Conservation (phyloP, 176 grass and related monocot genomes). For the Hsuehochloa calcarea region DNA sequence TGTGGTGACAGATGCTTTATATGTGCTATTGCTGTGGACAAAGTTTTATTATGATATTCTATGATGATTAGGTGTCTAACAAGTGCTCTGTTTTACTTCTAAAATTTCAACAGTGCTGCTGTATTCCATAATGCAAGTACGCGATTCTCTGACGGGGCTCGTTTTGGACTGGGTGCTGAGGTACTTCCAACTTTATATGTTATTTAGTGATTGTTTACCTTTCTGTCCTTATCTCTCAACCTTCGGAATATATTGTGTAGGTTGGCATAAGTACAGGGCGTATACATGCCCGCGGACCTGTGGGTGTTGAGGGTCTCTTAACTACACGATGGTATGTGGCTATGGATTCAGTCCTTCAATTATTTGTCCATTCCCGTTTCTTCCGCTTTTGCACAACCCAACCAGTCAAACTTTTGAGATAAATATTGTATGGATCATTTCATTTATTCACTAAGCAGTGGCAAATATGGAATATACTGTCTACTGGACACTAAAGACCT, state of each 20-base stretch:
- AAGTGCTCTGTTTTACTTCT: slow-evolving; percentile 14
- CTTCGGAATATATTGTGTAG: slow-evolving; percentile 51
- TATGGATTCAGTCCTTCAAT: background rate
- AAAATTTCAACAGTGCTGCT: slow-evolving; percentile 61
- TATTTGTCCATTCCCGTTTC: background rate
- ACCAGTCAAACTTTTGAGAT: background rate
- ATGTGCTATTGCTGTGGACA: background rate
- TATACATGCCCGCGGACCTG: slow-evolving; percentile 96
- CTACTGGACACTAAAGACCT: background rate
- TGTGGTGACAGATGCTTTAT: background rate
- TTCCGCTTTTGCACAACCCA: background rate
- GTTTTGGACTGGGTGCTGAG: slow-evolving; percentile 99
- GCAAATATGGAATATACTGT: background rate
- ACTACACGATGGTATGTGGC: slow-evolving; percentile 79
- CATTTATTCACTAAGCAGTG: background rate
- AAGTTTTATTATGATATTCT: background rate
- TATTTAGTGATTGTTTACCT: background rate
- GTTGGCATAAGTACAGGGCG: slow-evolving; percentile 98
- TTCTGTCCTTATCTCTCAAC: slow-evolving; percentile 13
- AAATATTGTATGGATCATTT: background rate
- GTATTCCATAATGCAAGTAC: slow-evolving; percentile 95
- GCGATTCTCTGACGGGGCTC: slow-evolving; percentile 88
- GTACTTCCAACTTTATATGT: slow-evolving; percentile 37
- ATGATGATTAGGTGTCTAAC: slow-evolving; percentile 30
- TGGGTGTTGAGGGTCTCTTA: slow-evolving; percentile 93